Evolutionary conservation across 2,329 filamentous ascomycete genomes (phyloP), one percentile per base, ranked within the genome.

Genomic region (Trichoderma oligosporum): DNA sequence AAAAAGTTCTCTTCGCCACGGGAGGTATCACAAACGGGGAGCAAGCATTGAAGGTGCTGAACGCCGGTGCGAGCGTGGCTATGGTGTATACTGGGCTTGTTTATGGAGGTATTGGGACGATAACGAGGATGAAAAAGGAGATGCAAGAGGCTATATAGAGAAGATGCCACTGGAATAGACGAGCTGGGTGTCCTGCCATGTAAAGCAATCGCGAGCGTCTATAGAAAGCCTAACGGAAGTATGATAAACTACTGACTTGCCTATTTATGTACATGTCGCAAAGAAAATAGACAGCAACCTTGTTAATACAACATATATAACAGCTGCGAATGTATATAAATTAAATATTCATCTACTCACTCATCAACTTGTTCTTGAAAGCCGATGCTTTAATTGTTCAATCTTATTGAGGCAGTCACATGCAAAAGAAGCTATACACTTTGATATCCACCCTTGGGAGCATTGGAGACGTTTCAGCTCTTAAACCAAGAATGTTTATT

Each of bases 21-120:
- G 94, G 94, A 1, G 94, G 94, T 16, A 93, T 99, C 67, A 94
- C 88, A 1, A 93, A 87, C 62, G 94, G 94, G 4, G 81, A 87
- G 61, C 87, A 97, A 74, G 95, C 91, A 7, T 76, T 89, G 12
- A 80, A 89, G 73, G 83, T 93, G 6, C 78, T 97, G 47, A 89
- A 95, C 63, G 91, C 92, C 0, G 94, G 94, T 7, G 94, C 94
- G 0, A 93, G 87, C 65, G 86, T 95, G 12, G 91, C 91, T 2
- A 94, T 96, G 84, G 80, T 96, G 52, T 97, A 97, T 71, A 99
- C 94, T 0, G 88, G 76, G 0, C 72, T 86, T 67, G 80, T 84
- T 1, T 87, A 88, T 61, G 82, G 82, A 11, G 85, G 85, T 11
- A 76, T 82, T 1, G 85, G 85, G 16, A 86, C 83, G 2, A 73